Conservation (phyloP, 257 asterid species). For the Perilla frutescens region DNA sequence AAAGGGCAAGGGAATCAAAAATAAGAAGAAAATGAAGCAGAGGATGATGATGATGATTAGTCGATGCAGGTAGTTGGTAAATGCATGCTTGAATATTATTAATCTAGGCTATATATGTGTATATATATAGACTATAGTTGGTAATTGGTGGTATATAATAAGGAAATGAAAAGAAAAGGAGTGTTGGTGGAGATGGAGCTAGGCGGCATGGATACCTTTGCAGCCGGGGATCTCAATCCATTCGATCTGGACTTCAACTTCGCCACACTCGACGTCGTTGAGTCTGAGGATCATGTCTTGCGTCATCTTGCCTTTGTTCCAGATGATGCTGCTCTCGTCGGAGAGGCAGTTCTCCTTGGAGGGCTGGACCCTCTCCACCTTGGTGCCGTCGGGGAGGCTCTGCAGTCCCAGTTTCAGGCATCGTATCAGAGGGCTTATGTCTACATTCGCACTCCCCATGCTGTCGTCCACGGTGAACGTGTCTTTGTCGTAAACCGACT, state of each 20-base stretch:
- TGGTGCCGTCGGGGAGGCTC: constrained; percentile 66
- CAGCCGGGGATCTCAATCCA: constrained; percentile 59
- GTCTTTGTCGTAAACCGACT: constrained; percentile 81
- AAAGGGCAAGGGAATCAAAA: no score
- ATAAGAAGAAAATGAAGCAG: no score
- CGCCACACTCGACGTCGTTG: constrained; percentile 68
- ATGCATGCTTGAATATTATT: no score
- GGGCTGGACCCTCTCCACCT: constrained; percentile 63
- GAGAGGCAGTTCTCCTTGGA: constrained; percentile 55
- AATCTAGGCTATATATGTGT: no score
- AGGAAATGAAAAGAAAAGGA: no score
- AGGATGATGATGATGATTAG: no score
- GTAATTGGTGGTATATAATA: no score
- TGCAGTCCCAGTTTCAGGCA: constrained; percentile 57
- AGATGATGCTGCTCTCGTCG: constrained; percentile 62
- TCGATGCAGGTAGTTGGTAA: no score
- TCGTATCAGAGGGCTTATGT: constrained; percentile 56
- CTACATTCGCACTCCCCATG: constrained; percentile 73
- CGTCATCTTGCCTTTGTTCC: constrained; percentile 70
- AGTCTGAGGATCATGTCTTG: constrained; percentile 74
- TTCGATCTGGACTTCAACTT: constrained; percentile 69
- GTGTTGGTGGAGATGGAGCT: not conserved
- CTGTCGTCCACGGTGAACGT: constrained; percentile 77
- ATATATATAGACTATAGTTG: no score
- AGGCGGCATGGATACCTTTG: constrained; percentile 33